Base-by-base conservation (phyloP, 1,284 basidiomycete genomes). In the Malassezia sympodialis region DNA sequence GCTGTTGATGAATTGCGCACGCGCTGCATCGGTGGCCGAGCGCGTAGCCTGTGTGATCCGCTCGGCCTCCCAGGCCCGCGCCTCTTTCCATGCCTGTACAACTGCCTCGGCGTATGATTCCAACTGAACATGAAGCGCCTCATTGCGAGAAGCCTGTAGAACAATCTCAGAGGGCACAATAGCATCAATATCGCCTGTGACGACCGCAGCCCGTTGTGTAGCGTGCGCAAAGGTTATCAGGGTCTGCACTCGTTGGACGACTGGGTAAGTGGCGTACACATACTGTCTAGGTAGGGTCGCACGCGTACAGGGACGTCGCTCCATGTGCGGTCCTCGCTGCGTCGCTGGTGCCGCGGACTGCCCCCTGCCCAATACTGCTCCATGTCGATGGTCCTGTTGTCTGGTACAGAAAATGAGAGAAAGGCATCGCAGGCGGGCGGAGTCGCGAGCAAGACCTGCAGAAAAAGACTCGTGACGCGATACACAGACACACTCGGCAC, bases 201-300 rank as follows among this genome's bases (percentile, higher is more conserved):
- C 45, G 15, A 57, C 17, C 6, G 43, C 50, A 1, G 50, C 55
- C n/a, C 50, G 55, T 11, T 11, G 19, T 12, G 55, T 51, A 3
- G 14, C 23, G 19, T 35, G 23, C 24, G 31, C 40, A 26, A 40
- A 44, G 3, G 26, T 12, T 14, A 44, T 41, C 2, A 52, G 49
- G 8, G 55, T 57, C 28, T 57, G 55, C 3, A 57, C 10, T n/a
- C 55, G 55, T 37, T 52, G 55, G 10, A 57, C 21, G 17, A 51
- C 24, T 31, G n/a, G 24, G 44, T 30, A 2, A 28, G 27, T 27
- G 4, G 24, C 1, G 4, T 14, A 7, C 23, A 27, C 27, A 14
- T 43, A 28, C 21, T 11, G 17, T 48, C 26, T 23, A 28, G 17
- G 19, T 31, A 30, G 30, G 23, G 30, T 19, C 30, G 41, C 4